A percentile compares a stretch with the other conserved stretches of the same genome.
Evolutionary conservation across 2,329 filamentous ascomycete genomes (phyloP).

Genomic region (Myriosclerotinia scirpicola): DNA sequence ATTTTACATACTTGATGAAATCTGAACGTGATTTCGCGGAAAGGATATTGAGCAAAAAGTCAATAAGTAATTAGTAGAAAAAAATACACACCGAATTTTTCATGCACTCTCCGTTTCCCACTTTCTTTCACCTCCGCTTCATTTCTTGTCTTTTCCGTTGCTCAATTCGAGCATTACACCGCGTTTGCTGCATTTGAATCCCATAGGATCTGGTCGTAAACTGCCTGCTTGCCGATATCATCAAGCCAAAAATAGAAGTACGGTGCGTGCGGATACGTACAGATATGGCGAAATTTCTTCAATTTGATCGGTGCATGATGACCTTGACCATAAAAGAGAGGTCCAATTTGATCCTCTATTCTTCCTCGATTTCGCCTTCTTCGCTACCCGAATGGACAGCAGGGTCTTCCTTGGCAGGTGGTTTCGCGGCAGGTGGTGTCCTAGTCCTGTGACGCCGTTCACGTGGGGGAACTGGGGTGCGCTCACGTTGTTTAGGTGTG

Average conservation of each 20-base stretch:
- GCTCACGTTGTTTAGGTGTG: slow-evolving; percentile 53
- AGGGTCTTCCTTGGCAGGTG: slow-evolving; percentile 47
- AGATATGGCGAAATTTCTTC: slow-evolving; percentile 26
- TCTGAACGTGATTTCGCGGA: slow-evolving; percentile 13
- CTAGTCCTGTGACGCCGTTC: slow-evolving; percentile 58
- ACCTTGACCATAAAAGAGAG: slow-evolving; percentile 3
- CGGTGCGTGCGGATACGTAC: slow-evolving; percentile 42
- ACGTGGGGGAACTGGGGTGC: slow-evolving; percentile 53
- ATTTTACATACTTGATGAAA: slow-evolving; percentile 24
- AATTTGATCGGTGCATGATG: slow-evolving; percentile 1
- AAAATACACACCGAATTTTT: slow-evolving; percentile 28
- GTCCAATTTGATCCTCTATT: slow-evolving; percentile 42
- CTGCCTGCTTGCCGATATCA: slow-evolving; percentile 38
- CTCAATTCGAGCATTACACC: not conserved
- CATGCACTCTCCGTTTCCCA: slow-evolving; percentile 3
- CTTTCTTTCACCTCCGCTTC: not conserved
- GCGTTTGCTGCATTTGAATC: not conserved
- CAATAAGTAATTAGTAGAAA: slow-evolving; percentile 25
- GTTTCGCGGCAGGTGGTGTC: slow-evolving; percentile 48
- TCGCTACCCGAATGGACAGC: slow-evolving; percentile 74
- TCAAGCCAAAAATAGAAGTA: slow-evolving; percentile 36
- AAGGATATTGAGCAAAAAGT: slow-evolving; percentile 25
- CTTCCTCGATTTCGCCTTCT: slow-evolving; percentile 96
- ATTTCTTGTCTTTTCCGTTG: not conserved
- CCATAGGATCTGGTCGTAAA: slow-evolving; percentile 25